These are phyloP conservation scores for Urtica urens DNA, from an alignment of 306 rosid genomes.

Conservation along the genomic window DNA sequence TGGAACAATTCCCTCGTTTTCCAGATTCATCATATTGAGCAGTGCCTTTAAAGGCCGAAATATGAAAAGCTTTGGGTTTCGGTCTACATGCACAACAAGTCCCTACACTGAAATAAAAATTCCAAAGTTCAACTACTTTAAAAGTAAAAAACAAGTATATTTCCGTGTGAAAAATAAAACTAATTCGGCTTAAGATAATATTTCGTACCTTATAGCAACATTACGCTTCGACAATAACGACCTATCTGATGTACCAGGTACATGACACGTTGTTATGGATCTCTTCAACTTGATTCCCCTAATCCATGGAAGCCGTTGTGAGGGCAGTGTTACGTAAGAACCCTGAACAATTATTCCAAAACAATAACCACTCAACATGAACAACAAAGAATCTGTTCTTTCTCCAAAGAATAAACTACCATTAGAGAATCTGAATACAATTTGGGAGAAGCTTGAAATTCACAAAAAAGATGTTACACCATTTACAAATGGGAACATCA, in stretches of 20 bases:
- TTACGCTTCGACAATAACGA: slow-evolving; percentile 24
- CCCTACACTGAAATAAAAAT: slow-evolving; percentile 74
- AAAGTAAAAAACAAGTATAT: no score
- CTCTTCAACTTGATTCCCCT: slow-evolving; percentile 48
- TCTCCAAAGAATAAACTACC: no score
- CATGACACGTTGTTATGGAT: slow-evolving; percentile 29
- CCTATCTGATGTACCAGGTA: slow-evolving; percentile 43
- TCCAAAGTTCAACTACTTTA: neutral
- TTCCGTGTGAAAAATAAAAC: neutral
- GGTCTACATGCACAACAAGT: slow-evolving; percentile 41
- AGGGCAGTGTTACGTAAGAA: slow-evolving; percentile 35
- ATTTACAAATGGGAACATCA: no score
- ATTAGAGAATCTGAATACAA: no score
- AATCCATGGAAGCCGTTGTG: slow-evolving; percentile 38
- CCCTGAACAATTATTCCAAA: slow-evolving; percentile 37
- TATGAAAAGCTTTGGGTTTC: slow-evolving; percentile 38
- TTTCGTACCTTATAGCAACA: slow-evolving; percentile 44
- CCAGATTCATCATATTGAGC: slow-evolving; percentile 48
- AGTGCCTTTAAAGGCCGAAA: slow-evolving; percentile 68
- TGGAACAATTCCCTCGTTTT: slow-evolving; percentile 43
- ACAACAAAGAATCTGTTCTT: no score
- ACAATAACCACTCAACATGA: no score
- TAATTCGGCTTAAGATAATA: slow-evolving; percentile 5
- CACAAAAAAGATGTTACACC: no score
- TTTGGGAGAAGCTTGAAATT: no score